Evolutionary conservation across 257 asterid species (phyloP).

Genomic region (Datura wrightii): DNA sequence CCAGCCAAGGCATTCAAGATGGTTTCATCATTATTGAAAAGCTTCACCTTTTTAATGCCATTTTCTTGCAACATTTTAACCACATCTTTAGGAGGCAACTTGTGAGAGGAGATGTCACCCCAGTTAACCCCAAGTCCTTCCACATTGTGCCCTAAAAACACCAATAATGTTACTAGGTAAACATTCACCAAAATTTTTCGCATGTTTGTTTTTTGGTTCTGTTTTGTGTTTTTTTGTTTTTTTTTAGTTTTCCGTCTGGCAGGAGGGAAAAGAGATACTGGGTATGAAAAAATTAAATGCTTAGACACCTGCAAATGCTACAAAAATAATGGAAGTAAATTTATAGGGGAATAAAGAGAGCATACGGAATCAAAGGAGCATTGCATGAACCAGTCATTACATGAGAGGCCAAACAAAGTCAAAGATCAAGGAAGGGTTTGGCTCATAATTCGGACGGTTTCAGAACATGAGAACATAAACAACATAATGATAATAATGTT

Average conservation of each 20-base stretch:
- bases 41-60: constrained; percentile 46
- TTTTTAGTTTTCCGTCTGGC: neutral
- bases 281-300: neutral
- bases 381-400: neutral
- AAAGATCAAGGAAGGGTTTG: neutral
- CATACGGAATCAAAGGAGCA: neutral
- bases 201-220: neutral
- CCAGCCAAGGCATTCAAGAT: constrained; percentile 51
- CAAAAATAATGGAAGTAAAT: neutral
- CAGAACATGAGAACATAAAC: neutral
- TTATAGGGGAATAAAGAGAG: neutral
- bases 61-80: constrained; percentile 47
- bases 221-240: neutral
- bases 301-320: neutral
- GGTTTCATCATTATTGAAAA: constrained; percentile 43
- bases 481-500: neutral
- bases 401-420: neutral
- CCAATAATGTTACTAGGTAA: constrained; percentile 9
- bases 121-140: constrained; percentile 50
- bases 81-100: constrained; percentile 44
- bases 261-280: neutral
- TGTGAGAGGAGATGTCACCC: constrained; percentile 45
- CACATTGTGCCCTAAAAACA: constrained; percentile 17
- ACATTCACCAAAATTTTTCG: neutral
- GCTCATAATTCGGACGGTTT: neutral